Percentiles rank a stretch among this genome's conserved stretches.
These are phyloP conservation scores for Nemania sp. DNA, from an alignment of 2,329 filamentous ascomycete species.

Conservation along the genomic window DNA sequence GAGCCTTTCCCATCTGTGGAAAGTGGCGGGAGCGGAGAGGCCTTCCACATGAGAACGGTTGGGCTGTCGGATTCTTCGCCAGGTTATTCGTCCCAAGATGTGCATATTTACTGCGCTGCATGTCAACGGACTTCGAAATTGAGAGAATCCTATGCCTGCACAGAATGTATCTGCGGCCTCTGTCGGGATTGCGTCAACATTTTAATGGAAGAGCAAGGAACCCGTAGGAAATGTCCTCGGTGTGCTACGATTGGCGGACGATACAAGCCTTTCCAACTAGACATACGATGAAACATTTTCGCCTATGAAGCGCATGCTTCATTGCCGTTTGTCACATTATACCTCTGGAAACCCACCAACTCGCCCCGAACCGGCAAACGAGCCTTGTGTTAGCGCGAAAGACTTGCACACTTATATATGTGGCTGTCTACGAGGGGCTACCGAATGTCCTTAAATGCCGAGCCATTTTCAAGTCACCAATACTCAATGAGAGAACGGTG, in stretches of 20 bases:
- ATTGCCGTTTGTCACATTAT: no score
- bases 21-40: constrained; percentile 71
- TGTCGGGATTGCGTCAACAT: constrained; percentile 87
- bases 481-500: neutral
- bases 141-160: constrained; percentile 88
- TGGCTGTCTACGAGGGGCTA: constrained; percentile 1
- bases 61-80: constrained; percentile 72
- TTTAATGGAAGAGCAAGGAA: constrained; percentile 74
- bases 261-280: constrained; percentile 84
- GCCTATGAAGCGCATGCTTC: neutral
- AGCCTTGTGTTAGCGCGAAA: neutral
- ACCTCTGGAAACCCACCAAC: no score
- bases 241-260: constrained; percentile 78
- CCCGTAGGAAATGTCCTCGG: constrained; percentile 74
- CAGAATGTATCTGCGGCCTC: constrained; percentile 92
- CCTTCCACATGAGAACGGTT: constrained; percentile 69
- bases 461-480: constrained; percentile 6
- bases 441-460: constrained; percentile 12
- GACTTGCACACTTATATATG: constrained; percentile 5
- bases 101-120: constrained; percentile 90
- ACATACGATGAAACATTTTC: constrained; percentile 63
- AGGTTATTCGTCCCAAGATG: constrained; percentile 71
- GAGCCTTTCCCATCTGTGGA: constrained; percentile 92
- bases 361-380: no score
- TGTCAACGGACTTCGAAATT: constrained; percentile 78